Evolutionary conservation across 2,329 filamentous ascomycete genomes (phyloP), one percentile per base, ranked within the genome.

Genomic region (Aspergillus sp.): DNA sequence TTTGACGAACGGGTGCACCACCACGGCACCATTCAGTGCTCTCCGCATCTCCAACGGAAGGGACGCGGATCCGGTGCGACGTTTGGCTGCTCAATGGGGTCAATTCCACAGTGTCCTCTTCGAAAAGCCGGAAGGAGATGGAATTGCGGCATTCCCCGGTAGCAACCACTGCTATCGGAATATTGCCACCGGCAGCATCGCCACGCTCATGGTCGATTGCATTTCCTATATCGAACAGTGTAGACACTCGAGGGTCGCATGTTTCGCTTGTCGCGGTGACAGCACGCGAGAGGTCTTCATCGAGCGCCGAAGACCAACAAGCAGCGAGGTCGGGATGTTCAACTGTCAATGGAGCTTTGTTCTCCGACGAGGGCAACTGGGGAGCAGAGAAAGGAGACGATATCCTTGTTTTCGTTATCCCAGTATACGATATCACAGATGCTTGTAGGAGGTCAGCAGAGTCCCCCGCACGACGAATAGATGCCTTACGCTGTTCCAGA

Each of bases 1-100:
- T 50, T 43, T 78, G 73, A 39, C 65, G 67, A 35, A 78, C 66
- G 2, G 70, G 65, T 2, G 64, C 61, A 10, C 65, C 66, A 31
- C 57, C 55, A 17, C 63, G 59, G 19, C 57, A 56, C 71, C 71
- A 78, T 42, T 61, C 63, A 5, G 60, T 60, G 32, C 52, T 53
- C 19, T 70, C 66, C 15, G 58, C 52, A 29, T 52, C 39, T n/a
- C 55, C 53, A 16, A 68, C 49, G 1, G 58, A 58, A 5, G 64
- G 63, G 2, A 67, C 39, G 51, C 55, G 35, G 64, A 51, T 50
- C 49, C 59, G 33, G 6, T 25, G 26, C 8, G 20, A 33, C 19
- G 25, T 36, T 24, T 42, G 34, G 25, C 39, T 33, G 8, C 26
- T 40, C 19, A 22, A 22, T 6, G 19, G 19, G 10, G 19, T 22